Base-by-base conservation (phyloP, 2,329 filamentous ascomycete genomes). In the Pseudogymnoascus sp. region DNA sequence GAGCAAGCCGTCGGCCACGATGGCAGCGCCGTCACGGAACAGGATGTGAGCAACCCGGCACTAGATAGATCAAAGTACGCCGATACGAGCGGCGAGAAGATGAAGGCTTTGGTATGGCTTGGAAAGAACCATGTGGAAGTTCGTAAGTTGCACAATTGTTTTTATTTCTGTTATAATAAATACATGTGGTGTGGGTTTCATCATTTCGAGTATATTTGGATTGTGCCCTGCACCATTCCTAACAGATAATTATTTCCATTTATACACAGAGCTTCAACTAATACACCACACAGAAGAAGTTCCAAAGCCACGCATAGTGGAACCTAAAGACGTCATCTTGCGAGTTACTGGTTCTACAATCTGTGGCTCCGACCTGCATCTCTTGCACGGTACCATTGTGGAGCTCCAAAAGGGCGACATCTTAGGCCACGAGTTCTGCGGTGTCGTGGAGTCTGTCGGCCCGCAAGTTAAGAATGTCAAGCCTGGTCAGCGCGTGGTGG, bases 91-190 rank as follows among this genome's bases (percentile, higher is more conserved):
- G 76, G 75, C 34, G 83, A 86, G 70, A 88, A 77, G 14, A 95
- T 96, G 89, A 89, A 90, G 75, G 92, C 92, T 0, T 77, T 96
- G 13, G 84, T 83, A 1, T 96, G 92, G 92, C 85, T 89, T 76
- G 89, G 90, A 62, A 95, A 93, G 79, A 90, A 92, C 71, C 84
- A 80, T 31, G 90, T 96, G 57, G 77, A 89, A 72, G 79, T 96
- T 16, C 78, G 83, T 85, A 74, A 65, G 75, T 71, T 14, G 63
- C 63, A 25, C 34, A 51, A 62, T 41, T 31, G 23, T 43, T 31
- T 61, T 43, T 7, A 31, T n/a, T 61, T 61, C 19, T 10, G 21
- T 2, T 14, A n/a, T 0, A 57, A 13, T 34, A 19, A 2, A 13
- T 34, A 19, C 1, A 19, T 14, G 6, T 21, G n/a, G n/a, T 13